Evolutionary conservation across 2,329 filamentous ascomycete species (phyloP), one percentile per base, ranked within the genome.

Genomic region (Ceratocystis eucalypticola): DNA sequence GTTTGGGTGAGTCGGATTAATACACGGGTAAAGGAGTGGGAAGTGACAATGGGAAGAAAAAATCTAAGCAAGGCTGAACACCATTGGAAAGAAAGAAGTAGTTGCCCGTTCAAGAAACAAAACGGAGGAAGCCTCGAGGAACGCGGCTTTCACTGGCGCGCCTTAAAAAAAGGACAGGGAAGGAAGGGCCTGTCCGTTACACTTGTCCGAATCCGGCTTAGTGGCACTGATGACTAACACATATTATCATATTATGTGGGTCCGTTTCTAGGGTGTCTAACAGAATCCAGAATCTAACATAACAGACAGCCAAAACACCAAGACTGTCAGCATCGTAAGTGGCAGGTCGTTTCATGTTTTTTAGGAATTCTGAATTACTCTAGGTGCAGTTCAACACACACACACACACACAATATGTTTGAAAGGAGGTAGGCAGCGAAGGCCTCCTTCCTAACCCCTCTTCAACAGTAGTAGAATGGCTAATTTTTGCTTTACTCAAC

Each of bases 21-120:
- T 25, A 44, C 7, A 37, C 17, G 10, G 12, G 20, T 12, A 37
- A 17, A 55, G n/a, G 12, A 33, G 62, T 55, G 22, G 45, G 1
- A 25, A 5, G 22, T 12, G 20, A 33, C 30, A 33, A 25, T 1
- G 22, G 12, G 28, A n/a, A 28, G 53, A 15, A 33, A 48, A 57
- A 64, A 22, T 30, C 30, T 33, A 25, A 22, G 69, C 71, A 73
- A 70, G 53, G 53, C 28, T n/a, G 53, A 67, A 5, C 10, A 41
- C 37, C 37, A 50, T 25, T 22, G 20, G 17, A 22, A n/a, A 48
- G 70, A 68, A 69, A 15, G 30, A 25, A 33, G 53, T 30, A 57
- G 30, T 62, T 68, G 46, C 53, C 37, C 33, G 45, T 55, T 67
- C 7, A 17, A 59, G 10, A 53, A 66, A 5, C 6, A 62, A 10